Evolutionary conservation across 441 rosid genomes (phyloP), one percentile per base, ranked within the genome.

Genomic region (Aleurites moluccanus): DNA sequence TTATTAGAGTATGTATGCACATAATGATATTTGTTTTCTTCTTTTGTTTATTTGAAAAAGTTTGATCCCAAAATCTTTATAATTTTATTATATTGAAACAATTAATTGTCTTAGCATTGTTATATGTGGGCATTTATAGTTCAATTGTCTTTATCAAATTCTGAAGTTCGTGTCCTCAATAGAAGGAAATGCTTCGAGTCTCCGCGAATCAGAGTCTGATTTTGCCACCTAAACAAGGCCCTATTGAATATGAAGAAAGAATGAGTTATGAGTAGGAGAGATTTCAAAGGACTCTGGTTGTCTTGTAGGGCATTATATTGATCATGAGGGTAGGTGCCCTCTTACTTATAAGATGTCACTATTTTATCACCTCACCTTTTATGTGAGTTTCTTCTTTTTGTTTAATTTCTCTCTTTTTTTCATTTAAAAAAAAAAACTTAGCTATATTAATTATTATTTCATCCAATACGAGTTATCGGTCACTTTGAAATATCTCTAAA

Each of bases 271-370:
- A 63, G 59, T 21, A 49, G 65, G 67, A 77, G 62, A 47, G 35
- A 44, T 60, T 68, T 40, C 45, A 66, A 45, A 73, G 63, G 76
- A 67, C 57, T 40, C 30, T 52, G 67, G 70, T 77, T 61, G 75
- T 42, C 53, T 56, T 71, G 77, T 77, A 75, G 79, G 82, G 75
- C 44, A 75, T 57, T 20, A 57, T 35, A 69, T 15, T 45, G 44
- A 74, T 77, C 73, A 80, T 79, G n/a, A 80, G 86, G 84, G 84
- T 81, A 77, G 84, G 83, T 80, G 79, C 27, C 83, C 73, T 73
- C 67, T 67, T 71, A 44, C 71, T 60, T 21, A 18, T 47, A 67
- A 69, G 11, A 25, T 28, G 64, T 61, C 52, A 6, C 75, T 64
- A 27, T 75, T 75, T 57, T 15, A 35, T 64, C 81, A 61, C n/a